Base-by-base conservation (phyloP, 83 land plant species). In the Picea abies region DNA sequence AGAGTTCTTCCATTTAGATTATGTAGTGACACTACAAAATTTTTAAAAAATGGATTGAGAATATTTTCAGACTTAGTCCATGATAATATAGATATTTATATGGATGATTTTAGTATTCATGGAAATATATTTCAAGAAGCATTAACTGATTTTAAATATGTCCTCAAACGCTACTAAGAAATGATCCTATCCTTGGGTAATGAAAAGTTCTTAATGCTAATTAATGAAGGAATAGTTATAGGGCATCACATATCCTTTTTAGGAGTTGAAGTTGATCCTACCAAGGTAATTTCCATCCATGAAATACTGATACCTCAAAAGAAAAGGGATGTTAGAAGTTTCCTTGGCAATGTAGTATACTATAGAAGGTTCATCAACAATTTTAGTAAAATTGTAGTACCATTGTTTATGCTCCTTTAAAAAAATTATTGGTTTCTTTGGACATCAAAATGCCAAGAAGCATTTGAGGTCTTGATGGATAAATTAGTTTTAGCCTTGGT, bases 91-190 rank as follows among this genome's bases (percentile, higher is more conserved):
- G 66, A 78, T 6, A 35, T 83, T 32, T 83, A 77, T 47, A 83
- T 84, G 85, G 85, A 79, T 79, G 63, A 84, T 26, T 84, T 84
- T 79, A 20, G 10, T 26, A 26, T 73, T n/a, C 26, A 26, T 73
- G 77, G 47, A n/a, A n/a, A n/a, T 5, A n/a, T 4, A 26, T 73
- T 73, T 73, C 20, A 29, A 26, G 77, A 73, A 17, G 20, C 3
- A 20, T 26, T 73, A 26, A 73, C 4, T n/a, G 4, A 73, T 4
- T 37, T n/a, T 2, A 8, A 29, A 7, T 29, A n/a, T n/a, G 17
- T 26, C 41, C 26, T 29, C 41, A 37, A 73, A 73, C 29, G 2
- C 4, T 73, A 3, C 32, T 5, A 26, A 25, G 80, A 78, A 5
- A 19, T 8, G 14, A 78, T 52, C 37, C 63, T 78, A 26, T 35